phyloP scores from a whole-genome alignment of 108 stramenopile genomes.

The Skeletonema menzelii region DNA sequence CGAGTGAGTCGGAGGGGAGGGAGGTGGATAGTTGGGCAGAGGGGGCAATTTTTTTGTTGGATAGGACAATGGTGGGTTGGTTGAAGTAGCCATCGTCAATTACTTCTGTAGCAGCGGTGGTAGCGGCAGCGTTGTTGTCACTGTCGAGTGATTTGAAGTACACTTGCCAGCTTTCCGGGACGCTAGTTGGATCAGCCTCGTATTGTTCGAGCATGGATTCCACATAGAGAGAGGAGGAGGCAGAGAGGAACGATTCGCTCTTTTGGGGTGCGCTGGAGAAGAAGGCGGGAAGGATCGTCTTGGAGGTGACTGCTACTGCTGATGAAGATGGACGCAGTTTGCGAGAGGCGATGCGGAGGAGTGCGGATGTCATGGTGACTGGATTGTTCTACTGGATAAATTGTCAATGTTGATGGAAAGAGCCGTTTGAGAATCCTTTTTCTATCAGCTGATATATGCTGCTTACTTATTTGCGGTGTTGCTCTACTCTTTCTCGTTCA shows the following conservation, averaged over 20 bases:
- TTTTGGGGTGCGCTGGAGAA: constrained; percentile 10
- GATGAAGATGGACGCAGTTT: neutral
- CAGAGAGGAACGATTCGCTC: constrained; percentile 77
- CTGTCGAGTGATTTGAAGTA: constrained; percentile 25
- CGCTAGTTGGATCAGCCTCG: constrained; percentile 62
- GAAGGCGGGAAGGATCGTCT: neutral
- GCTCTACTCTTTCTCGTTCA: too few species aligned
- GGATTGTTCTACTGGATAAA: too few species aligned
- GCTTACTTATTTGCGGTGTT: too few species aligned
- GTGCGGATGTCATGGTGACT: neutral
- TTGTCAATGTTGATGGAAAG: neutral
- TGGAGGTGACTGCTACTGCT: neutral
- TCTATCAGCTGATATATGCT: too few species aligned
- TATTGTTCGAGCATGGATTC: constrained; percentile 86
- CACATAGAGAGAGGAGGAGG: constrained; percentile 74
- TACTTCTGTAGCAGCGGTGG: neutral
- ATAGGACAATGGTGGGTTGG: constrained; percentile 38
- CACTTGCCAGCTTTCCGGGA: constrained; percentile 63
- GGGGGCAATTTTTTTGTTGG: constrained; percentile 1
- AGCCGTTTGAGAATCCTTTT: neutral
- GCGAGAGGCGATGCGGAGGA: neutral
- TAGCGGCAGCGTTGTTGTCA: neutral
- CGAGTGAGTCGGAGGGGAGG: constrained; percentile 88
- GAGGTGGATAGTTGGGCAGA: constrained; percentile 3
- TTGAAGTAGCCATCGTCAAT: constrained; percentile 19